Percentiles rank a stretch among this genome's conserved stretches.
These are phyloP conservation scores for Phalaenopsis equestris DNA, from an alignment of 106 monocot species.

Conservation along the genomic window DNA sequence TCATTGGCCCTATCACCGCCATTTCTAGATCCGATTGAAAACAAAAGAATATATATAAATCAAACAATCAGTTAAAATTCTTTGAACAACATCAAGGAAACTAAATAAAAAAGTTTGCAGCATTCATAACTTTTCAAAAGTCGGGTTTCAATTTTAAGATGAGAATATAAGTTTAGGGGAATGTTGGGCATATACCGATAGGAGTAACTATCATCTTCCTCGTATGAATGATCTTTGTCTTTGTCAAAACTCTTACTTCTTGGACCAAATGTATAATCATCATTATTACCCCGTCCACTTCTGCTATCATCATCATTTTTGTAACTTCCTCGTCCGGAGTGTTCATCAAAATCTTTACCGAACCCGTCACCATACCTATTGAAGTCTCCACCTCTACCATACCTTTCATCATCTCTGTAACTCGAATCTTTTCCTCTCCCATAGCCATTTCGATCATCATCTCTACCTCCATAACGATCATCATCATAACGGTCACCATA, in stretches of 20 bases:
- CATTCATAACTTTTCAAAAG: not conserved
- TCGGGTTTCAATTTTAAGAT: not conserved
- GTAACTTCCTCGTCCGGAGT: conserved; percentile 37
- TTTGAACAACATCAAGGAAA: not conserved
- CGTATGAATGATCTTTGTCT: conserved; percentile 44
- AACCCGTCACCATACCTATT: conserved; percentile 50
- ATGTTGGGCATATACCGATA: conserved; percentile 39
- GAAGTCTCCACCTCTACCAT: conserved; percentile 37
- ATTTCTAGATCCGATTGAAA: conserved; percentile 33
- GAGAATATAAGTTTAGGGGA: not conserved
- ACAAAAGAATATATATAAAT: not conserved
- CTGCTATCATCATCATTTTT: conserved; percentile 54
- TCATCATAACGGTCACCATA: conserved; percentile 61
- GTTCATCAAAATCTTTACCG: conserved; percentile 50
- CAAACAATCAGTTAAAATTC: not conserved
- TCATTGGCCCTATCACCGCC: conserved; percentile 53
- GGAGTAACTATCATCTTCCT: conserved; percentile 69
- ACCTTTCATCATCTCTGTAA: conserved; percentile 66
- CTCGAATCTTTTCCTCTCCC: conserved; percentile 61
- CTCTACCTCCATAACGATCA: conserved; percentile 41
- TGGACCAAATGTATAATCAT: conserved; percentile 47
- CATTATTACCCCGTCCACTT: conserved; percentile 29
- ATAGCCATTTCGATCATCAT: conserved; percentile 56
- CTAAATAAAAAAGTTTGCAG: not conserved
- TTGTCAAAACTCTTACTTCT: conserved; percentile 50